phyloP scores from a whole-genome alignment of 768 basidiomycete species.

The Pleurotus ostreatus region DNA sequence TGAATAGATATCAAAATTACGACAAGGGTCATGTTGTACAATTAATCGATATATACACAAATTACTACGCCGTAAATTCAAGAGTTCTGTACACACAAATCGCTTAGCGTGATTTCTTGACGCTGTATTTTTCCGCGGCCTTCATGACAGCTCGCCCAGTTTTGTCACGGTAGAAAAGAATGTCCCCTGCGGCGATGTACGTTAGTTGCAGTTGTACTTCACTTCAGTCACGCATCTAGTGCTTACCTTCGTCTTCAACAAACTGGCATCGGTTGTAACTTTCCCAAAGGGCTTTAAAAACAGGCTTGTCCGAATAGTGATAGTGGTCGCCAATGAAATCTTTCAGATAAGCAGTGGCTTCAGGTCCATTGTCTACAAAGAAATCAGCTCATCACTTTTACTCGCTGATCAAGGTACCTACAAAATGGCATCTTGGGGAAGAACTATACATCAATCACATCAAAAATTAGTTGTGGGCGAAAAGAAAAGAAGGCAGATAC shows the following conservation, averaged over 20 bases:
- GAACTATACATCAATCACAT: slow-evolving; percentile 19
- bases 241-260: slow-evolving; percentile 37
- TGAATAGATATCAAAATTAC: background rate
- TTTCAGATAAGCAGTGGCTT: slow-evolving; percentile 33
- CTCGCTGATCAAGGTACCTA: slow-evolving; percentile 14
- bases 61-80: too few relatives aligned
- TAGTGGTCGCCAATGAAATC: slow-evolving; percentile 35
- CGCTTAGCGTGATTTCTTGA: background rate
- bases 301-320: slow-evolving; percentile 20
- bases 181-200: slow-evolving; percentile 15
- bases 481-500: background rate
- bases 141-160: slow-evolving; percentile 13
- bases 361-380: slow-evolving; percentile 30
- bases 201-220: background rate
- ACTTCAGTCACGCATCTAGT: too few relatives aligned
- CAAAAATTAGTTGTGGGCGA: slow-evolving; percentile 5
- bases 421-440: slow-evolving; percentile 42
- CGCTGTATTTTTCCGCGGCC: background rate
- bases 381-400: background rate
- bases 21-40: slow-evolving; percentile 2
- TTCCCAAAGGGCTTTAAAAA: slow-evolving; percentile 30
- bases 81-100: background rate
- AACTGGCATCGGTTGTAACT: slow-evolving; percentile 37
- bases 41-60: background rate
- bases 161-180: slow-evolving; percentile 24